Base-by-base conservation (phyloP, 1,284 basidiomycete genomes). In the Anthracocystis walkeri region DNA sequence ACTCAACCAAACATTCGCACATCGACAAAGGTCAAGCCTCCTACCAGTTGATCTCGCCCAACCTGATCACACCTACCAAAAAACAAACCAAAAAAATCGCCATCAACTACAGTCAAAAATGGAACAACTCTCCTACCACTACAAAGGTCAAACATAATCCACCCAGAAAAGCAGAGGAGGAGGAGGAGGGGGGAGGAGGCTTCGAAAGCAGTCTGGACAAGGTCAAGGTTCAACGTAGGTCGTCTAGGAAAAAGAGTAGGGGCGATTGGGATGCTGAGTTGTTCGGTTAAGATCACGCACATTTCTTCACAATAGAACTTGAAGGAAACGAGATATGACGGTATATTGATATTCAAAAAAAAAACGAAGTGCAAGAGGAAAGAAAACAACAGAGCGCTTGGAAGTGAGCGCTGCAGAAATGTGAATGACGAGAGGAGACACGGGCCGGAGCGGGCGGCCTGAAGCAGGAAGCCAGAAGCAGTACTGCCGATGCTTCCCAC, bases 21-120 rank as follows among this genome's bases (percentile, higher is more conserved):
- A 27, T 48, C 16, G 27, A 48, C 18, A 14, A 18, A 25, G 25
- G 25, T 7, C 14, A n/a, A n/a, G 40, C 52, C 29, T 54, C 40
- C 23, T 67, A 65, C 41, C 38, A 25, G 0, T 56, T 75, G 25
- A 75, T 75, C 46, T 69, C 66, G 18, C 72, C 72, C 21, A 75
- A 75, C 58, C 55, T 75, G 10, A 35, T 75, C 29, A 75, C 72
- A 0, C 72, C 72, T 1, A 75, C 72, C 8, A 54, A 52, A 11
- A 75, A 69, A 49, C 72, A 75, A 48, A 31, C 48, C 11, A 65
- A 69, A 49, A 50, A 48, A 42, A n/a, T 62, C 21, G 27, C 49
- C 57, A 57, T 75, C 51, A 69, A 75, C 49, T 66, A 75, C 27
- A 51, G 56, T 21, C 58, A 65, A 6, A 75, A 75, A 44, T 75